Base-by-base conservation (phyloP, 1,284 basidiomycete genomes). In the Rhodotorula sp. region DNA sequence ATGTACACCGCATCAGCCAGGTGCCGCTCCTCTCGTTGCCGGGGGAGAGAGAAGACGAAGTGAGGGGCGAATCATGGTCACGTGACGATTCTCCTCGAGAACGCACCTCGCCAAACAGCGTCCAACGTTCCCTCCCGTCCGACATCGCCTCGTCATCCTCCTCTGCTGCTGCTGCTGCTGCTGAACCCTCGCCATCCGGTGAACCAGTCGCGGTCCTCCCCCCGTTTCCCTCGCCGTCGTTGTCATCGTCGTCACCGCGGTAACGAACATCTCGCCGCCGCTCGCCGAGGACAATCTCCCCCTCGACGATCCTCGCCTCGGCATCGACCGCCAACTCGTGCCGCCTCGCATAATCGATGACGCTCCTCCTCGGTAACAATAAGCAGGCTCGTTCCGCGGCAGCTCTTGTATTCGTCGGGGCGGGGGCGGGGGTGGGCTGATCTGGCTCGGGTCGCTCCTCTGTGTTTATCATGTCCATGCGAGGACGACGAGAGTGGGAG, bases 201-300 rank as follows among this genome's bases (percentile, higher is more conserved):
- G n/a, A n/a, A n/a, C n/a, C n/a, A n/a, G n/a, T n/a, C n/a, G n/a
- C n/a, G n/a, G n/a, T n/a, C n/a, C n/a, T n/a, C n/a, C n/a, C n/a
- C n/a, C n/a, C n/a, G n/a, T n/a, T n/a, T n/a, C n/a, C n/a, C n/a
- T n/a, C n/a, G n/a, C n/a, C n/a, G n/a, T n/a, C n/a, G n/a, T n/a
- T n/a, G n/a, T n/a, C n/a, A n/a, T n/a, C n/a, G n/a, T n/a, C n/a
- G n/a, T n/a, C n/a, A n/a, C n/a, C n/a, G n/a, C n/a, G n/a, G n/a
- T n/a, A n/a, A n/a, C n/a, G n/a, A n/a, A n/a, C n/a, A n/a, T n/a
- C n/a, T n/a, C 18, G 48, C 48, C 68, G 68, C 24, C 71, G 60
- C 51, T 70, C 72, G n/a, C 72, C 72, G 6, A 73, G 59, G 12
- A 64, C 37, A 15, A 67, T 66, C 66, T 73, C 72, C 22, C 57